phyloP scores from a whole-genome alignment of 1,139 yeast genomes.

The Geotrichum fermentans region DNA sequence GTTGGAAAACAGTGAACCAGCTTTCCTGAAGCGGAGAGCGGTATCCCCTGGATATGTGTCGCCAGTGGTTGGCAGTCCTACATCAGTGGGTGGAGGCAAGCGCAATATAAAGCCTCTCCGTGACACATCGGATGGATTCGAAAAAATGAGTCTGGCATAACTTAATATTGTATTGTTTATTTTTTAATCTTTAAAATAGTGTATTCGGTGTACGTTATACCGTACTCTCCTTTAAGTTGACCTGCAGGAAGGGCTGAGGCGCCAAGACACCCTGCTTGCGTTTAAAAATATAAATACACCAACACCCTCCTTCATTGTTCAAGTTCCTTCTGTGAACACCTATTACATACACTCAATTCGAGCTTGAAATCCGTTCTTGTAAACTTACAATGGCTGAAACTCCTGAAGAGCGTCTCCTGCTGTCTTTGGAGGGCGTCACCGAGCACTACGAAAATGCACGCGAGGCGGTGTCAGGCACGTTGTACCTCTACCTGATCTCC shows the following conservation, averaged over 20 bases:
- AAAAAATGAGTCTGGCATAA: conserved; percentile 27
- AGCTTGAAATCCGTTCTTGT: too few species aligned
- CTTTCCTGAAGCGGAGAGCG: conserved; percentile 31
- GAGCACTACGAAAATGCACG: conserved; percentile 11
- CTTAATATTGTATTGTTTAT: not conserved
- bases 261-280: too few species aligned
- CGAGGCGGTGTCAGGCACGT: conserved; percentile 8
- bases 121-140: conserved; percentile 32
- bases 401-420: conserved; percentile 13
- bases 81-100: conserved; percentile 24
- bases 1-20: conserved; percentile 27
- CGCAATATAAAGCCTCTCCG: conserved; percentile 32
- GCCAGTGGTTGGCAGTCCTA: conserved; percentile 27
- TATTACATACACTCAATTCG: too few species aligned
- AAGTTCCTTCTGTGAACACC: too few species aligned
- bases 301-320: too few species aligned
- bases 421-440: conserved; percentile 12
- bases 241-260: too few species aligned
- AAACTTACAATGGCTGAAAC: too few species aligned
- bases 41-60: conserved; percentile 32
- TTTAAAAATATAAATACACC: too few species aligned
- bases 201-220: too few species aligned
- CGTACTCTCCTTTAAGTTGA: too few species aligned
- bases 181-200: conserved; percentile 40
- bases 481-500: conserved; percentile 8